Evolutionary conservation across 768 basidiomycete species (phyloP).

Genomic region (Agrocybe praecox): DNA sequence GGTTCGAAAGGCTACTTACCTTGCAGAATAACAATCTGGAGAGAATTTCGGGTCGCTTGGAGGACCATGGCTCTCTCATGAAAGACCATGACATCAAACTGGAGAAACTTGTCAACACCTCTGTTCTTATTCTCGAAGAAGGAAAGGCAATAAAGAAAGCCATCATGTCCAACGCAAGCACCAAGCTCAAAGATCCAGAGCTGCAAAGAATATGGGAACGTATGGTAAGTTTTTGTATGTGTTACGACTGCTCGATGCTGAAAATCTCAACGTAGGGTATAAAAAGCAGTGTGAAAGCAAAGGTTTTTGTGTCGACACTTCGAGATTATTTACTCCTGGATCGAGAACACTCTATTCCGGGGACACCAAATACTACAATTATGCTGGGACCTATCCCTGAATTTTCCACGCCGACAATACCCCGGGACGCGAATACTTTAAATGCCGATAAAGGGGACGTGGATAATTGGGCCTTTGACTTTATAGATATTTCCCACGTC

Average conservation of each 20-base stretch:
- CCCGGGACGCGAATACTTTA: background rate
- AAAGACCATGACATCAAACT: conserved; percentile 1
- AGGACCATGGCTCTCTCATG: conserved; percentile 5
- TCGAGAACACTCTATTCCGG: background rate
- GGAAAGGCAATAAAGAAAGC: conserved; percentile 8
- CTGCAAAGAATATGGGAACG: conserved; percentile 6
- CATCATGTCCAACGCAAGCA: background rate
- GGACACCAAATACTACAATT: background rate
- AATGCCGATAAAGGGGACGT: background rate
- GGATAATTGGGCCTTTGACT: conserved; percentile 25
- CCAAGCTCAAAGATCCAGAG: conserved; percentile 12
- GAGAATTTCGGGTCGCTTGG: conserved; percentile 2
- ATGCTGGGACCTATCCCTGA: background rate
- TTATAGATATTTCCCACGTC: conserved; percentile 27
- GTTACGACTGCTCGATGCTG: too few species aligned
- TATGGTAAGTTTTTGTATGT: background rate
- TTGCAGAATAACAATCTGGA: conserved; percentile 13
- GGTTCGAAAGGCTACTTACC: conserved; percentile 12
- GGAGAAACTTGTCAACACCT: conserved; percentile 7
- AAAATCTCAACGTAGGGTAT: background rate
- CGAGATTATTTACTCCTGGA: conserved; percentile 5
- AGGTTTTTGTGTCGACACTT: conserved; percentile 11
- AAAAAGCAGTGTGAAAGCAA: conserved; percentile 10
- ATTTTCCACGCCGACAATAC: too few species aligned
- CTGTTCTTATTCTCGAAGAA: conserved; percentile 9